phyloP scores from a whole-genome alignment of 331 rosid species.

The Malus hybrid region DNA sequence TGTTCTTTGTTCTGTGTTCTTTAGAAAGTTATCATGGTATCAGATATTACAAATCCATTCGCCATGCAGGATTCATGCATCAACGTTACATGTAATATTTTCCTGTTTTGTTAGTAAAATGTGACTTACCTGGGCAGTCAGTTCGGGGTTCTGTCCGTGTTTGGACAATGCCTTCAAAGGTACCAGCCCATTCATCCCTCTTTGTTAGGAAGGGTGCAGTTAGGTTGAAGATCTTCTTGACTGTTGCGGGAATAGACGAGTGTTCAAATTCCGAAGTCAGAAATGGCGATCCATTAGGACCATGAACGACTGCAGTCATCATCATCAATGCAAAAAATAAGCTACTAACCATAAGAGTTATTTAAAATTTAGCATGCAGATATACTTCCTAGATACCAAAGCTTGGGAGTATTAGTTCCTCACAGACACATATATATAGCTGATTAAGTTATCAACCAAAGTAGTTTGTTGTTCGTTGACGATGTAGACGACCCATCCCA shows the following conservation, averaged over 20 bases:
- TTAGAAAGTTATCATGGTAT: too few relatives aligned
- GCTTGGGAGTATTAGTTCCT: background rate
- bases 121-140: constrained; percentile 70
- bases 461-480: background rate
- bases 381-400: background rate
- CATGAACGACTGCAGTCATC: constrained; percentile 67
- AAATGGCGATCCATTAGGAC: constrained; percentile 68
- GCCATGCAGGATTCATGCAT: background rate
- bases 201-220: constrained; percentile 60
- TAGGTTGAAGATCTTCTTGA: constrained; percentile 68
- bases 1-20: too few relatives aligned
- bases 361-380: background rate
- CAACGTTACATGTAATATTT: background rate
- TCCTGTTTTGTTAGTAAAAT: background rate
- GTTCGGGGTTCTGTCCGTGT: constrained; percentile 59
- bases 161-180: constrained; percentile 64
- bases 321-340: background rate
- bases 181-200: constrained; percentile 84
- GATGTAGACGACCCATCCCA: background rate
- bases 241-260: constrained; percentile 83
- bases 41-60: background rate
- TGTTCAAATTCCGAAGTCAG: constrained; percentile 77
- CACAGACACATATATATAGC: too few relatives aligned
- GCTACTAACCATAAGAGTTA: background rate
- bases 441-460: background rate